Evolutionary conservation across 805 yeast genomes (phyloP), one percentile per base, ranked within the genome.

Genomic region (Metschnikowia picachoensis): DNA sequence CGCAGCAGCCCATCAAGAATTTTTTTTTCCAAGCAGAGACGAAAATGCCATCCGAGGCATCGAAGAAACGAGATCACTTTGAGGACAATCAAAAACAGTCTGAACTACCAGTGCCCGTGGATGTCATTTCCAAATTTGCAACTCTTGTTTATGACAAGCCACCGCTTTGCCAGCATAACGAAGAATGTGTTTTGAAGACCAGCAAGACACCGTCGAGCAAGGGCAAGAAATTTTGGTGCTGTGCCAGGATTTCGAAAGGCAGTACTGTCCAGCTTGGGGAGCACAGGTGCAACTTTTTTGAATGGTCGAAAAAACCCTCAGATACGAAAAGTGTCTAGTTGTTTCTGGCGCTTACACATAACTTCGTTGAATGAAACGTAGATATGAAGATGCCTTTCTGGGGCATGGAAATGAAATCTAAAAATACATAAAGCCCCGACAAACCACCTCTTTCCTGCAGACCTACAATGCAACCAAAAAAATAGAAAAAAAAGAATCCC

Each of bases 201-300:
- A 63, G 69, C 47, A 47, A 57, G 30, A 56, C 49, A 27, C 58
- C 53, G 1, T 50, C 56, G n/a, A 55, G 61, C 13, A 60, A 58
- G 44, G 70, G 70, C 5, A 59, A 51, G 32, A 64, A 60, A 44
- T 66, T 63, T 39, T 66, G 70, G 70, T 63, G 66, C 37, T 66
- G 70, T 48, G 44, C 53, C 8, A 34, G 57, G 16, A 35, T 8
- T 9, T 42, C 56, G 15, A 49, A 44, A 31, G 56, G 56, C 1
- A 40, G 48, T 31, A 33, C 52, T 13, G 35, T 37, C 4, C 58
- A 50, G 33, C 39, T 52, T 2, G 59, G 57, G 2, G 52, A 51
- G 10, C 53, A 49, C 30, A 41, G 56, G 9, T 53, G 58, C 33
- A 47, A 53, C 29, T 53, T 43, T 30, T 53, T 55, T 27, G 52